Conservation (phyloP, 2,329 filamentous ascomycete species). For the Botrytis galanthina region DNA sequence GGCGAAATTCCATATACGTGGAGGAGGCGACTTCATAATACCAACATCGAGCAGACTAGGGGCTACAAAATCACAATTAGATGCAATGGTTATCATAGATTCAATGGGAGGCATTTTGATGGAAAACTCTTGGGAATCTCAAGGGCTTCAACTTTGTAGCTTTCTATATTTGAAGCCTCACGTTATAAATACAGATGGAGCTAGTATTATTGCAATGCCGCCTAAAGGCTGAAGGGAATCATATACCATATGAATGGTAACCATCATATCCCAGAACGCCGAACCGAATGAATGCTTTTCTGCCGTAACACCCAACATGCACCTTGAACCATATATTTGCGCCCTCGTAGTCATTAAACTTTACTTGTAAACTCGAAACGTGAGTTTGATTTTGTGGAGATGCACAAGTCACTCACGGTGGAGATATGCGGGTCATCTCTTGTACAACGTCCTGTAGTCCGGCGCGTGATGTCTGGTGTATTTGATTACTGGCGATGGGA, state of each 20-base stretch:
- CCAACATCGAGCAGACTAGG: background rate
- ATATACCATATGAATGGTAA: conserved; percentile 28
- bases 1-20: background rate
- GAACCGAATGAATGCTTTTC: conserved; percentile 26
- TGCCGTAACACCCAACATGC: conserved; percentile 27
- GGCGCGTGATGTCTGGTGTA: conserved; percentile 28
- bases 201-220: conserved; percentile 17
- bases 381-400: background rate
- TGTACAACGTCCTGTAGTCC: conserved; percentile 23
- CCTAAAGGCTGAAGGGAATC: conserved; percentile 26
- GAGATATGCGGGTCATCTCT: conserved; percentile 29
- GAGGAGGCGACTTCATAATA: background rate
- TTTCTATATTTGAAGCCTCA: conserved; percentile 17
- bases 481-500: conserved; percentile 15
- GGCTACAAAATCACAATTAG: background rate
- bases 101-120: background rate
- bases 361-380: background rate
- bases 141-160: conserved; percentile 23
- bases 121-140: conserved; percentile 17
- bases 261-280: conserved; percentile 9
- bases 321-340: conserved; percentile 26
- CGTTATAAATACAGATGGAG: conserved; percentile 33
- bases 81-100: conserved; percentile 2
- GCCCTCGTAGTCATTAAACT: conserved; percentile 33
- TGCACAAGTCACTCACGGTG: conserved; percentile 5